phyloP scores from a whole-genome alignment of 2,329 filamentous ascomycete species.

The Colletotrichum navitas region DNA sequence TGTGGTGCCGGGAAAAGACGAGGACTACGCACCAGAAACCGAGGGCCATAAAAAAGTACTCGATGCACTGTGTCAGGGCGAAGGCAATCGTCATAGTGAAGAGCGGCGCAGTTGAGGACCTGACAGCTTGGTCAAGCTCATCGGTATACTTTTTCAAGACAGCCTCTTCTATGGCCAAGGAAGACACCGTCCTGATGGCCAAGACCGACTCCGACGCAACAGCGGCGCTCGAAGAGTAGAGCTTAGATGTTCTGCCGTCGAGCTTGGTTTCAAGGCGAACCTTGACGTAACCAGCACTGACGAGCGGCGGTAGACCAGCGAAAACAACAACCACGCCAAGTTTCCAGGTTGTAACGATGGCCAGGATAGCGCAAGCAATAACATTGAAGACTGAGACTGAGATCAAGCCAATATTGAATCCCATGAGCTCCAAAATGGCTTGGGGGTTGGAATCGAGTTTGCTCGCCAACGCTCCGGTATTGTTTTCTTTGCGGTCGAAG shows the following conservation, averaged over 20 bases:
- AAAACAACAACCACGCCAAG: conserved; percentile 62
- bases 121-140: conserved; percentile 50
- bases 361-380: conserved; percentile 55
- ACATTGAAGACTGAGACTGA: conserved; percentile 55
- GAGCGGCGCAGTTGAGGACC: conserved; percentile 49
- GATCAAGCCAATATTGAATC: conserved; percentile 56
- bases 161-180: conserved; percentile 56
- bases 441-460: conserved; percentile 54
- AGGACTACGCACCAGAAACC: conserved; percentile 53
- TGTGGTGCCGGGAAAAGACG: neutral
- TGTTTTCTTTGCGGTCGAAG: conserved; percentile 58
- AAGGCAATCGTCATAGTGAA: conserved; percentile 53
- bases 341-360: conserved; percentile 61
- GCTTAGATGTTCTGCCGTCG: conserved; percentile 53
- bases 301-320: conserved; percentile 54
- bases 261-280: conserved; percentile 56
- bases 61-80: conserved; percentile 53
- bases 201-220: conserved; percentile 59
- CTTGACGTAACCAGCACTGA: conserved; percentile 54
- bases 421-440: conserved; percentile 57
- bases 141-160: conserved; percentile 49
- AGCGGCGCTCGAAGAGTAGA: conserved; percentile 53
- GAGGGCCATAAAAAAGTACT: conserved; percentile 55
- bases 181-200: conserved; percentile 57
- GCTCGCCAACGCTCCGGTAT: conserved; percentile 53